Percentiles rank a stretch among this genome's conserved stretches.
phyloP scores from a whole-genome alignment of 352 stramenopile genomes.

The Phytophthora colocasiae region DNA sequence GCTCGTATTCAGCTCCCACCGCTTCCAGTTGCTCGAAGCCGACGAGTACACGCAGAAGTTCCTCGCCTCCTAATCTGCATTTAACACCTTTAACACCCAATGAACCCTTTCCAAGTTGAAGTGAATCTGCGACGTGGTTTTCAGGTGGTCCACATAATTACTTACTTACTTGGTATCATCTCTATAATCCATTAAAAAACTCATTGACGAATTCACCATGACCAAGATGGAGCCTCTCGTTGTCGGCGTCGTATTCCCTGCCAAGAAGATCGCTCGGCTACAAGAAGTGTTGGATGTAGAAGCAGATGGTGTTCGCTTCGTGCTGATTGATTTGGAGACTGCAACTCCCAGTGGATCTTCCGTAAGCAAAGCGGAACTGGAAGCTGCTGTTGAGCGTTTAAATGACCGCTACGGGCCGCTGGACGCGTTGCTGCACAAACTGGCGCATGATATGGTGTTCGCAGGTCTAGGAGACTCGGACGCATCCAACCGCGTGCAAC shows the following conservation, averaged over 20 bases:
- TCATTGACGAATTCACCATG: constrained; percentile 17
- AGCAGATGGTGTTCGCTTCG: constrained; percentile 63
- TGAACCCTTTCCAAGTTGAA: neutral
- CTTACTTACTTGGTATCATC: too few species aligned
- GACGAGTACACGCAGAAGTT: constrained; percentile 90
- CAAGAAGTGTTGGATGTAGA: constrained; percentile 62
- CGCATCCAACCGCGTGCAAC: constrained; percentile 48
- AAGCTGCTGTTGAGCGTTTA: constrained; percentile 33
- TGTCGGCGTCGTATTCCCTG: constrained; percentile 82
- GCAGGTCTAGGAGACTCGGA: constrained; percentile 53
- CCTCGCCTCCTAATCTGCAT: constrained; percentile 52
- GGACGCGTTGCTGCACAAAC: constrained; percentile 81
- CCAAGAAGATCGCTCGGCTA: constrained; percentile 86
- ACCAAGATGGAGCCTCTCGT: constrained; percentile 34
- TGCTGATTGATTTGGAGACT: constrained; percentile 76
- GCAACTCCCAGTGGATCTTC: constrained; percentile 23
- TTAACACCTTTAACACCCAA: too few species aligned
- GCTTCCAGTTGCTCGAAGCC: constrained; percentile 79
- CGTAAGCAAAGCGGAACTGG: constrained; percentile 36
- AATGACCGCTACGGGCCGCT: constrained; percentile 49
- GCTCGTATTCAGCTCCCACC: constrained; percentile 70
- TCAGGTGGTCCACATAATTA: constrained; percentile 8
- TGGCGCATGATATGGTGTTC: constrained; percentile 89
- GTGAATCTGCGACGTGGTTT: constrained; percentile 3
- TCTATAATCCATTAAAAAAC: too few species aligned